Percentiles rank a stretch among this genome's conserved stretches.
Evolutionary conservation across 371 early-diverging fungal species (phyloP).

Genomic region (Zopfochytrium polystomum): DNA sequence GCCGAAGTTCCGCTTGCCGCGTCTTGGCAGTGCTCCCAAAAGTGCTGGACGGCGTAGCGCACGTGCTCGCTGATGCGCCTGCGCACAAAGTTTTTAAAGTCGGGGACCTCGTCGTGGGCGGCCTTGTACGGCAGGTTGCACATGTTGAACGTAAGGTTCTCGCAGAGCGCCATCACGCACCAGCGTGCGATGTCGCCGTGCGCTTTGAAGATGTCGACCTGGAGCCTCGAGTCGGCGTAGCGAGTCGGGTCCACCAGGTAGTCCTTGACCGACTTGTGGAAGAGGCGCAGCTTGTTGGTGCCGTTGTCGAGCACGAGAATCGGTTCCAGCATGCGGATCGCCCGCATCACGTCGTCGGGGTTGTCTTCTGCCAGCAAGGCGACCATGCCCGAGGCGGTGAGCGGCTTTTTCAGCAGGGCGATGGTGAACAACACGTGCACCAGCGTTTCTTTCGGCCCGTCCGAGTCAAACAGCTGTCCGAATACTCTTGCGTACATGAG

Average conservation of each 20-base stretch:
- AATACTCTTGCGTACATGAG: constrained; percentile 9
- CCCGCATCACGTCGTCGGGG: neutral
- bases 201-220: neutral
- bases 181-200: neutral
- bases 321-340: constrained; percentile 7
- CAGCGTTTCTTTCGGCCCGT: neutral
- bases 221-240: constrained; percentile 2
- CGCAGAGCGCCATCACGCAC: neutral
- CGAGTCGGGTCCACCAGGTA: constrained; percentile 17
- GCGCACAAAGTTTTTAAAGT: neutral
- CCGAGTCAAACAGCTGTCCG: neutral
- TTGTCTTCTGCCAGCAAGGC: constrained; percentile 4
- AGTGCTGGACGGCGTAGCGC: neutral
- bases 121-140: too few species aligned
- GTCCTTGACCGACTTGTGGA: too few species aligned
- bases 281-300: constrained; percentile 13
- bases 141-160: neutral
- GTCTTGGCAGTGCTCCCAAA: neutral
- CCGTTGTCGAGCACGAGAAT: neutral
- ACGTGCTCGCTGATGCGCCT: neutral
- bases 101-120: neutral
- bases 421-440: constrained; percentile 13
- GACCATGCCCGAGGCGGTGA: constrained; percentile 5
- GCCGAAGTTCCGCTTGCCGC: too few species aligned
- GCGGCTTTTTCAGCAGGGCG: constrained; percentile 4